These are phyloP conservation scores for Detonula confervacea DNA, from an alignment of 352 stramenopile species.

Conservation along the genomic window DNA sequence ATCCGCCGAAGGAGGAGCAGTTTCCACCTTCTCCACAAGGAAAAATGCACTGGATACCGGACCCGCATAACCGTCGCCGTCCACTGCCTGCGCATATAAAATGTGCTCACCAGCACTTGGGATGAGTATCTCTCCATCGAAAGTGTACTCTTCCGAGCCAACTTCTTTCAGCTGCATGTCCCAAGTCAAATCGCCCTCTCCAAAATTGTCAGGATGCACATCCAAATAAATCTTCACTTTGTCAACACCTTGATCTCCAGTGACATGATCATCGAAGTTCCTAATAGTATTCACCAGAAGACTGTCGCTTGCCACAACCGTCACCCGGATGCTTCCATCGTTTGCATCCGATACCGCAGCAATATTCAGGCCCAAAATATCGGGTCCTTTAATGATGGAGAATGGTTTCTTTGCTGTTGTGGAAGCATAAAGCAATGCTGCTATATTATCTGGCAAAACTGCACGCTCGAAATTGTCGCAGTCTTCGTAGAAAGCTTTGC, in stretches of 20 bases:
- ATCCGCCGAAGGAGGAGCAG: too few relatives aligned
- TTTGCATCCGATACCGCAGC: constrained; percentile 16
- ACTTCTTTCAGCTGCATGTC: constrained; percentile 20
- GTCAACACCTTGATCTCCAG: constrained; percentile 33
- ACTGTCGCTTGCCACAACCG: constrained; percentile 42
- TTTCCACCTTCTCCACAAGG: constrained; percentile 9
- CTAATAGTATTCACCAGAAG: constrained; percentile 41
- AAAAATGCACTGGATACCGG: constrained; percentile 50
- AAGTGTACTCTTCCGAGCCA: too few relatives aligned
- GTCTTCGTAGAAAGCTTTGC: constrained; percentile 28
- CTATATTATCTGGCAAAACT: constrained; percentile 33
- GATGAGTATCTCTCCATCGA: too few relatives aligned
- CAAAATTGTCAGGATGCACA: constrained; percentile 29
- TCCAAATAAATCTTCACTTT: constrained; percentile 35
- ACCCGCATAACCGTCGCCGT: constrained; percentile 42
- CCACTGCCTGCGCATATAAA: constrained; percentile 36
- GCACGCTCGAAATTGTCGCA: constrained; percentile 31
- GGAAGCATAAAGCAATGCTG: constrained; percentile 32
- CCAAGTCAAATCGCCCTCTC: neutral
- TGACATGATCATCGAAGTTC: constrained; percentile 34
- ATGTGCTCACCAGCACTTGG: constrained; percentile 41
- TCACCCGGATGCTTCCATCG: constrained; percentile 28
- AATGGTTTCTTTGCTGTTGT: constrained; percentile 39
- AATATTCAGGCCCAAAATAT: constrained; percentile 49
- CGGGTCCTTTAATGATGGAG: constrained; percentile 15